Evolutionary conservation across 169 alveolate genomes (phyloP).

Genomic region (Perkinsus olseni): DNA sequence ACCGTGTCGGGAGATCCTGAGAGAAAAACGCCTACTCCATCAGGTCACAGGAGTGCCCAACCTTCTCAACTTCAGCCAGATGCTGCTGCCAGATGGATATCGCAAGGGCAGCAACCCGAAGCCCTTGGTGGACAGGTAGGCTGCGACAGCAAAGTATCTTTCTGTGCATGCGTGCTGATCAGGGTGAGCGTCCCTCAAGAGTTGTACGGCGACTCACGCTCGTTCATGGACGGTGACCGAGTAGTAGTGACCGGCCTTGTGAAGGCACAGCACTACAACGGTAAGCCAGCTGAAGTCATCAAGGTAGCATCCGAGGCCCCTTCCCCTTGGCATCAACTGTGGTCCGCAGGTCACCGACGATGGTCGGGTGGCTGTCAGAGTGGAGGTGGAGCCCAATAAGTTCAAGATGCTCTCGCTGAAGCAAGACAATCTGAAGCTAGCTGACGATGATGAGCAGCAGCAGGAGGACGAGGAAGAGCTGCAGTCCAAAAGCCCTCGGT

Average conservation of each 20-base stretch:
- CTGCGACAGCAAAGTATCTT: neutral
- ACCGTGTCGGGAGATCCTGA: neutral
- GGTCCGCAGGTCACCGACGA: neutral
- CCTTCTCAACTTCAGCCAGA: neutral
- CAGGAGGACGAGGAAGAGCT: neutral
- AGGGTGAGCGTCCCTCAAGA: neutral
- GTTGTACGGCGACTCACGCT: neutral
- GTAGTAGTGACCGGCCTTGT: conserved; percentile 1
- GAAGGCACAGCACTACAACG: conserved; percentile 9
- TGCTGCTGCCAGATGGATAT: neutral
- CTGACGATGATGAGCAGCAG: neutral
- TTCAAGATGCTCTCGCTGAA: conserved; percentile 9
- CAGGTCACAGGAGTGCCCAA: neutral
- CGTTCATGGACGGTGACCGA: neutral
- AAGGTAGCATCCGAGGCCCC: neutral
- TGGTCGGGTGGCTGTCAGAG: neutral
- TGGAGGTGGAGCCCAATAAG: neutral
- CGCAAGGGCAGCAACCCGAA: neutral
- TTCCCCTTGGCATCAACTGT: neutral
- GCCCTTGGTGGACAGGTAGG: neutral
- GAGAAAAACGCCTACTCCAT: neutral
- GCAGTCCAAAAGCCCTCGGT: neutral
- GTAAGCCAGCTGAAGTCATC: neutral
- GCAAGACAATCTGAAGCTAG: neutral
- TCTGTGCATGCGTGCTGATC: neutral